Base-by-base conservation (phyloP, 441 rosid species). In the Geranium incanum region DNA sequence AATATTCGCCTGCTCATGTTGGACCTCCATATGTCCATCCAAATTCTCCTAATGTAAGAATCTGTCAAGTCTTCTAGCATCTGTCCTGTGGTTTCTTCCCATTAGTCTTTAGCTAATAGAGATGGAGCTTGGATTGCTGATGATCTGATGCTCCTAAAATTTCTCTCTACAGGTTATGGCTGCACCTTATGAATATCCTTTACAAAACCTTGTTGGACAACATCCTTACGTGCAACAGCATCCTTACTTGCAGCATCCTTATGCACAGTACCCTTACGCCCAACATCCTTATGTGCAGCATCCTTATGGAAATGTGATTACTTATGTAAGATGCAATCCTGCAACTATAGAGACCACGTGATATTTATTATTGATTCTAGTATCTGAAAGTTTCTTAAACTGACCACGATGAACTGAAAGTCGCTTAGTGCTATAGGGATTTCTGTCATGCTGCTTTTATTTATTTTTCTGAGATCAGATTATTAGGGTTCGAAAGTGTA, bases 1-100 rank as follows among this genome's bases (percentile, higher is more conserved):
- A 79, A 70, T 86, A 86, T 78, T 97, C 84, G 70, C 63, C 88
- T 67, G 78, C 81, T 80, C 95, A 84, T 72, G 78, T 85, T 57
- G 82, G 86, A 73, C 89, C 88, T 3, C 62, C 90, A 69, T 83
- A 81, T 80, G 74, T 80, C 76, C 85, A 85, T 71, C 87, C 86
- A 63, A 86, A 80, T 80, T 77, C 89, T 69, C 95, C 86, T 82
- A 86, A 89, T 38, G 82, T 86, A 75, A 79, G 85, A 78, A 65
- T 41, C 59, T 67, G 76, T 68, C 16, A 5, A 67, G 69, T 36
- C 45, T 68, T 23, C 7, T 41, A 52, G 19, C 37, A 8, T 69
- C 45, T 15, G 48, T 59, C 15, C 19, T 28, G 18, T 67, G 15
- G 41, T 70, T 63, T 60, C 2, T 57, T 76, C 45, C 2, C 12